Base-by-base conservation (phyloP, 805 yeast genomes). In the Kodamaea hsintzibuensis region DNA sequence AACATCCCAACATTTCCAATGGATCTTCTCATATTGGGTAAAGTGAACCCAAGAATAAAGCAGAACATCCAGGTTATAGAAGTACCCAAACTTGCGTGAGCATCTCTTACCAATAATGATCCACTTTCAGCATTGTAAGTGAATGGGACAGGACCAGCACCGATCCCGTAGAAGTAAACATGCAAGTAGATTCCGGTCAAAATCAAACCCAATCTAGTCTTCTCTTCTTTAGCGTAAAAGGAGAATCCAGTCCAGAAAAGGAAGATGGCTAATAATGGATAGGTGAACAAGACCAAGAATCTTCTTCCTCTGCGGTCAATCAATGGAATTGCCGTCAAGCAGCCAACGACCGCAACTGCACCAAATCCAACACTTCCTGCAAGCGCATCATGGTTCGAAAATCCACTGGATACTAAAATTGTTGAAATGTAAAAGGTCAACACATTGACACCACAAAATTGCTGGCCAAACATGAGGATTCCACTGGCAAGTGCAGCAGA, bases 71-170 rank as follows among this genome's bases (percentile, higher is more conserved):
- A 66, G 33, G 65, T 63, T 2, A 64, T 62, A 18, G 70, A 58
- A 2, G 66, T 64, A n/a, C 67, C 69, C 35, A 64, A 60, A 27
- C 65, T 63, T 57, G 63, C 59, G 25, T 65, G 66, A 18, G 62
- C 53, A 42, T 62, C 69, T 51, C 70, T 59, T 16, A 66, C 64
- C 50, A 57, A 57, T 48, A 66, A 57, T 13, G 70, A 62, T 53
- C 57, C 62, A 9, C 61, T 62, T 49, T 66, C 69, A 12, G 70
- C 70, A 6, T 65, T 63, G 50, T 64, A 65, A 3, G 70, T 66
- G 52, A 59, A 66, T 7, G 66, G 64, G 17, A 66, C 65, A 12
- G 70, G 69, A 1, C 69, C 69, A 39, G 60, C 62, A 22, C 69
- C 68, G 3, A 65, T 57, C 1, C 66, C 63, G 53, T 58, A 64